Evolutionary conservation across 495 filamentous ascomycete species (phyloP), one percentile per base, ranked within the genome.

Genomic region (Monascus purpureus): DNA sequence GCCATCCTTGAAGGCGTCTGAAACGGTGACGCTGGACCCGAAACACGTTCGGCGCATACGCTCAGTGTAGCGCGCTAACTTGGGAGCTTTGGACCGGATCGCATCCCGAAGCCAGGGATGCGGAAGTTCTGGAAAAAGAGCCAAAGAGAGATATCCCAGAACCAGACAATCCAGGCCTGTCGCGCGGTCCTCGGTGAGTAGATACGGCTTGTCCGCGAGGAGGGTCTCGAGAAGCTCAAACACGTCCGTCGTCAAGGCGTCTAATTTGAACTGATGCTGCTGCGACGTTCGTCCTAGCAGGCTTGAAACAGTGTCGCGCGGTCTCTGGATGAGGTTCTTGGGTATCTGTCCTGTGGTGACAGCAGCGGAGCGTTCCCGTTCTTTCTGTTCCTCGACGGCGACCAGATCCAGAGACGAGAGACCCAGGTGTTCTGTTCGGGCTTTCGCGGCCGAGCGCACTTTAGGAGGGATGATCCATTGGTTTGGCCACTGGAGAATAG

Each of bases 161-260:
- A 70, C 76, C 16, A 93, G 43, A 47, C 81, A 93, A 53, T 93
- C 79, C n/a, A 84, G 52, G 29, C 64, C 75, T n/a, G 71, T 67
- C 3, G 72, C 63, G 2, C 47, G 39, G 0, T 53, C 45, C 9
- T 57, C 52, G 5, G 57, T 56, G 1, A 86, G 56, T 12, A 80
- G 49, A 42, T 63, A 76, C 7, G 45, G 25, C 43, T 72, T 74
- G n/a, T 52, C 38, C 6, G 59, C 67, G 4, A 85, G 62, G 29
- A 82, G 66, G 15, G 68, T 62, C 24, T 71, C 63, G 13, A 94
- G 43, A 0, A 86, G 77, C 25, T 68, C 68, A 25, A 86, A 72
- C 38, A 85, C 74, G 28, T 75, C 69, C 15, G 56, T 63, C 2
- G 77, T 73, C 30, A 93, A 42, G 4, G 73, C 67, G 40, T 80